Base-by-base conservation (phyloP, 345 rosid species). In the Citrus cavaleriei region DNA sequence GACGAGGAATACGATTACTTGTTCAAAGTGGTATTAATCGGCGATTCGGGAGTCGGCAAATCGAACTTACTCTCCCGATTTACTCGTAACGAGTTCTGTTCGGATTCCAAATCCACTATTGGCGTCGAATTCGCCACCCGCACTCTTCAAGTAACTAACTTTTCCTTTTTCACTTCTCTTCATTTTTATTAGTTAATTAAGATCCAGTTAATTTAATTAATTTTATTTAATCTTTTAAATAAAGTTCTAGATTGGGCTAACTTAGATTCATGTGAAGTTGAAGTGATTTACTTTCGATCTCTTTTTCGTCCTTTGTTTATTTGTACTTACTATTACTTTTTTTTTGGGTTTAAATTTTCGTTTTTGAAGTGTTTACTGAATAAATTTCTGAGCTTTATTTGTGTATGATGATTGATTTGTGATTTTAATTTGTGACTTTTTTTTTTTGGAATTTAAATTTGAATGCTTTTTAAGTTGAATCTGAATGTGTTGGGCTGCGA, bases 61-160 rank as follows among this genome's bases (percentile, higher is more conserved):
- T 94, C 97, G 32, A 93, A 94, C 78, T 84, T 93, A 37, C 98
- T 95, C 82, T 95, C 98, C 80, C 92, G 98, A 87, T 95, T 95
- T 86, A 95, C 98, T 70, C 98, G 97, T 70, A 91, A 95, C 81
- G 98, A 95, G 88, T 95, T 95, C 84, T 93, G 97, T 85, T 87
- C 93, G 76, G 98, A 95, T 78, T 95, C 98, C 74, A 95, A 95
- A 82, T 95, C 98, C 77, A 95, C 98, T 74, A 95, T 95, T 78
- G 97, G 98, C 69, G 98, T 95, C 72, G 97, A 95, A 87, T 95
- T 95, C 90, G 95, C 97, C 76, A 95, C 98, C 37, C 98, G 97
- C 60, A 95, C 98, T 28, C 30, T 28, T 28, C 30, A 28, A 28
- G 30, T 28, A 28, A 28, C 30, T 28, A 28, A 28, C 30, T 28